These are phyloP conservation scores for Candida tunisiensis DNA, from an alignment of 1,139 yeast genomes.

Conservation along the genomic window DNA sequence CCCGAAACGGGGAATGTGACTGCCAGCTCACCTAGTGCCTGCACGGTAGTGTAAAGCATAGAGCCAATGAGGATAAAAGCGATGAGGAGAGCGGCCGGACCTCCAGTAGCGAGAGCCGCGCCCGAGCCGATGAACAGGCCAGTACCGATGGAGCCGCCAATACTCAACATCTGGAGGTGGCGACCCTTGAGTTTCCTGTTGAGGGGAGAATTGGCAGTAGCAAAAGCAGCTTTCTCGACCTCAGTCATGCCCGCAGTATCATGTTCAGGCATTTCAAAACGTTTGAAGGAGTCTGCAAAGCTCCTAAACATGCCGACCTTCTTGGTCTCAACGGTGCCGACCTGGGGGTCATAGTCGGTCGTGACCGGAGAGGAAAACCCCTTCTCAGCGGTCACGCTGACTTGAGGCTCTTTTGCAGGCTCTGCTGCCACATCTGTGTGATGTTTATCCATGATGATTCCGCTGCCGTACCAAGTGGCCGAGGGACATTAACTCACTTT, in stretches of 20 bases:
- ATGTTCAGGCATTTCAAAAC: constrained; percentile 36
- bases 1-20: constrained; percentile 69
- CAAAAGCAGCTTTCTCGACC: constrained; percentile 48
- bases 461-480: no score
- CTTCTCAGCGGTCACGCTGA: no score
- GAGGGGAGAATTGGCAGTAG: constrained; percentile 57
- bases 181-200: constrained; percentile 35
- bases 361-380: no score
- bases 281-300: constrained; percentile 39
- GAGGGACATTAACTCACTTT: no score
- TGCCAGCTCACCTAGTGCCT: constrained; percentile 77
- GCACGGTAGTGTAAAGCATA: constrained; percentile 59
- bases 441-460: no score
- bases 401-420: no score
- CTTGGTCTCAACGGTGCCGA: neutral
- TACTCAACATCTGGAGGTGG: constrained; percentile 52
- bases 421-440: no score
- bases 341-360: neutral
- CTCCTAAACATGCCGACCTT: constrained; percentile 18
- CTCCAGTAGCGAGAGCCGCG: constrained; percentile 46
- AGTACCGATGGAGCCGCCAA: constrained; percentile 77
- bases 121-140: constrained; percentile 69
- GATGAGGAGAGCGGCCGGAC: constrained; percentile 67
- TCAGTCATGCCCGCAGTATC: constrained; percentile 47
- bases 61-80: constrained; percentile 51